Evolutionary conservation across 306 rosid genomes (phyloP).

Genomic region (Pachyrhizus erosus): DNA sequence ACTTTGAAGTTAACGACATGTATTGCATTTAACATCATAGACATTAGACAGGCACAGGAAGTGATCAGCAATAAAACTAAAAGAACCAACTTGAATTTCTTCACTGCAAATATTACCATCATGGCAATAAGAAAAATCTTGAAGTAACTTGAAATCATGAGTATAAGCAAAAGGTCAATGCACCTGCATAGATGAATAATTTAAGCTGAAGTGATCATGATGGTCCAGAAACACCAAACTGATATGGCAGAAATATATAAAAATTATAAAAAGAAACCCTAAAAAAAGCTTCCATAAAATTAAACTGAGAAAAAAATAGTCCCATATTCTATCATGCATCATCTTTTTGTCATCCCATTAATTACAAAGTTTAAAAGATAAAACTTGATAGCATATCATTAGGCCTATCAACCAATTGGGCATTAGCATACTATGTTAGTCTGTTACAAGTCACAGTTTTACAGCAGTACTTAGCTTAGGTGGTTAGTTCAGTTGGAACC

Average conservation of each 20-base stretch:
- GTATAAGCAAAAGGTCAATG: conserved; percentile 66
- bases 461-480: background rate
- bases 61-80: conserved; percentile 4
- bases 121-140: conserved; percentile 80
- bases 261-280: background rate
- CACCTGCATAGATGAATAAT: conserved; percentile 53
- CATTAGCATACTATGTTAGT: background rate
- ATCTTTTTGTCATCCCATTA: conserved; percentile 4
- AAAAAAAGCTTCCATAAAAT: conserved; percentile 14
- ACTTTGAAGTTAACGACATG: conserved; percentile 23
- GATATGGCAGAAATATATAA: background rate
- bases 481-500: background rate
- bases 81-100: conserved; percentile 28
- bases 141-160: conserved; percentile 85
- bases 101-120: conserved; percentile 61
- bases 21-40: conserved; percentile 11
- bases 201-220: conserved; percentile 36
- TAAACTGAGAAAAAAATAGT: conserved; percentile 29
- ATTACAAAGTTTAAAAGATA: conserved; percentile 23
- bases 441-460: background rate
- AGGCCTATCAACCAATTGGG: background rate
- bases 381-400: background rate
- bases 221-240: conserved; percentile 28
- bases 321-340: conserved; percentile 1
- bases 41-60: conserved; percentile 1